Base-by-base conservation (phyloP, 805 yeast species). In the Candida ovalis region DNA sequence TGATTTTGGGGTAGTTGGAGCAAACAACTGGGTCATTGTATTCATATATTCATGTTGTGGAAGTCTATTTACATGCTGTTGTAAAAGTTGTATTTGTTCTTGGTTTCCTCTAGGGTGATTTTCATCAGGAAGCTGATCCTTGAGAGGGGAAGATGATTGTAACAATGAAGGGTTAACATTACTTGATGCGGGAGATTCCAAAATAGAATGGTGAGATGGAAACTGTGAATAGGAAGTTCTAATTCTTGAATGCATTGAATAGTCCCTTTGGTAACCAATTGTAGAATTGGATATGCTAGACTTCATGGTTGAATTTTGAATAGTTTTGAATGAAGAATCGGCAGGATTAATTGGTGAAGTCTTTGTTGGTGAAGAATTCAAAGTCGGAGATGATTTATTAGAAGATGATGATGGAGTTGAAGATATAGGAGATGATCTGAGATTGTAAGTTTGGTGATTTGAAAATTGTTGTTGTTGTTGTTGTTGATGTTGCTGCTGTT, bases 261-360 rank as follows among this genome's bases (percentile, higher is more conserved):
- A 33, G 7, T 23, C n/a, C 15, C 22, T 7, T 23, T 23, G 32
- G 15, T 27, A 36, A 10, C 22, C 17, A 4, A 23, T 12, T 3
- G 36, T n/a, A 23, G n/a, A 15, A 4, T 30, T 23, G 21, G 35
- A n/a, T 8, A 27, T n/a, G n/a, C 28, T 40, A 5, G 45, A 46
- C 15, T 24, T 28, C 8, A 45, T 12, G 15, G 36, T 30, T 8
- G 43, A 24, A 22, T 12, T 36, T 35, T 32, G 27, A 44, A 46
- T 23, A 7, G 46, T 36, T 37, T 56, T 54, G 45, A 47, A 46
- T n/a, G 49, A 39, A 9, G 51, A 32, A 10, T 54, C 54, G 1
- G 51, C 13, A 25, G 40, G 46, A 30, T 42, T 51, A 10, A 63
- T 41, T 15, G 68, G 69, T n/a, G 66, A 61, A 3, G 67, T 64